A percentile compares a stretch with the other conserved stretches of the same genome.
Evolutionary conservation across 345 rosid genomes (phyloP).

Genomic region (Eucalyptus dawsonii): DNA sequence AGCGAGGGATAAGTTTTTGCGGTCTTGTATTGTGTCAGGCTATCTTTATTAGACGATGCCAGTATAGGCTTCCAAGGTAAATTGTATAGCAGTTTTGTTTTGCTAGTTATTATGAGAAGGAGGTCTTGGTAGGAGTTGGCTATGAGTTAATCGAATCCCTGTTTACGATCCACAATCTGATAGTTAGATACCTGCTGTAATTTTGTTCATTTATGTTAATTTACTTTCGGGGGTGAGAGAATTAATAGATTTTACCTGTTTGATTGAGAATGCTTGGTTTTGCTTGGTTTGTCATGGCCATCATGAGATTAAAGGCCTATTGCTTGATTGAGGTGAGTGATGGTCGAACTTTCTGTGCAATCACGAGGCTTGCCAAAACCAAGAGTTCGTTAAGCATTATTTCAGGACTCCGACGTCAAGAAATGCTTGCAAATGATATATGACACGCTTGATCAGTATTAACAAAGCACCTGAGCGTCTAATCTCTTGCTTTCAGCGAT

Average conservation of each 20-base stretch:
- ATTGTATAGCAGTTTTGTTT: not conserved
- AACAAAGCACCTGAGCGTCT: not conserved
- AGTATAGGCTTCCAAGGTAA: not conserved
- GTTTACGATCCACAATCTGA: not conserved
- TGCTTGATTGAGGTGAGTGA: not conserved
- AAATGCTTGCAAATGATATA: too few relatives aligned
- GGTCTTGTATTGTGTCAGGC: not conserved
- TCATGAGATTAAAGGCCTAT: not conserved
- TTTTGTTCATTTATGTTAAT: not conserved
- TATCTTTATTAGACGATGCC: not conserved
- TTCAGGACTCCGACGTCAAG: not conserved
- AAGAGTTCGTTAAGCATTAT: not conserved
- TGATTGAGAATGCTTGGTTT: not conserved
- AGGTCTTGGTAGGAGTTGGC: not conserved
- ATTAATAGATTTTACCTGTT: not conserved
- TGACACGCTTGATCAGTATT: not conserved
- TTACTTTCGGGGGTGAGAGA: not conserved
- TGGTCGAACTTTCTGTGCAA: not conserved
- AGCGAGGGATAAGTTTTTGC: not conserved
- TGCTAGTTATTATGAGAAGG: not conserved
- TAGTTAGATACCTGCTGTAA: not conserved
- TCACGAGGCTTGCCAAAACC: not conserved
- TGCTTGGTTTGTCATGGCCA: not conserved
- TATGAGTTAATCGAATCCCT: not conserved
- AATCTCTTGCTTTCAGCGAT: not conserved